Base-by-base conservation (phyloP, 352 stramenopile species). In the Albugo candida region DNA sequence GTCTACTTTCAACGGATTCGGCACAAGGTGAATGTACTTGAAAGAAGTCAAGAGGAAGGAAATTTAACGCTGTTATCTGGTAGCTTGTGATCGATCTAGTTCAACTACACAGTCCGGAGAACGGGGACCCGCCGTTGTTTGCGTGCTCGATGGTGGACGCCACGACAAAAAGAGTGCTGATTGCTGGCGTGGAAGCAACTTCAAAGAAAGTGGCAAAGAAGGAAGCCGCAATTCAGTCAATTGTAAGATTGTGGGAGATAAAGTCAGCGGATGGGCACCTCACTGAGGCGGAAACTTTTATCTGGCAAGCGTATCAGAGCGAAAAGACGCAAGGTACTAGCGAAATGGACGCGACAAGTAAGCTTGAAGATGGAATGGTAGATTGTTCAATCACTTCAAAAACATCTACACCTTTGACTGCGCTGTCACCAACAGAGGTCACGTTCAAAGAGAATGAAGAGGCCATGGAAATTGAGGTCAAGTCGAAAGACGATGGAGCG, bases 221-320 rank as follows among this genome's bases (percentile, higher is more conserved):
- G 13, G 63, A 81, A 4, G 70, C 71, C 1, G 64, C 63, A 14
- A 75, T 72, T 61, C 49, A 61, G 18, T 67, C 62, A 6, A 81
- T 83, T 36, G 65, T 88, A 37, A 87, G 78, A 47, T 52, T 94
- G 0, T 81, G 81, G 58, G 60, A 75, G 35, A 61, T 69, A 34
- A 95, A 95, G 45, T 63, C 24, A 31, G 24, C 24, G 8, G 3
- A 3, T 61, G 18, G 43, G 52, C 11, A 83, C 65, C 64, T 18
- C 61, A 88, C 27, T 63, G 83, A 53, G 67, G 85, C 46, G 67
- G 81, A 36, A 65, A 92, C 21, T 94, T 92, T 61, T 75, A 67
- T n/a, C 49, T 92, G 16, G 54, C 61, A 0, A 67, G 60, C 18
- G 55, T 80, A 4, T 69, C 61, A 18, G 24, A 18, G 12, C 2